A percentile compares a stretch with the other conserved stretches of the same genome.
Conservation (phyloP, 768 basidiomycete species). For the Rhizopogon roseolus region DNA sequence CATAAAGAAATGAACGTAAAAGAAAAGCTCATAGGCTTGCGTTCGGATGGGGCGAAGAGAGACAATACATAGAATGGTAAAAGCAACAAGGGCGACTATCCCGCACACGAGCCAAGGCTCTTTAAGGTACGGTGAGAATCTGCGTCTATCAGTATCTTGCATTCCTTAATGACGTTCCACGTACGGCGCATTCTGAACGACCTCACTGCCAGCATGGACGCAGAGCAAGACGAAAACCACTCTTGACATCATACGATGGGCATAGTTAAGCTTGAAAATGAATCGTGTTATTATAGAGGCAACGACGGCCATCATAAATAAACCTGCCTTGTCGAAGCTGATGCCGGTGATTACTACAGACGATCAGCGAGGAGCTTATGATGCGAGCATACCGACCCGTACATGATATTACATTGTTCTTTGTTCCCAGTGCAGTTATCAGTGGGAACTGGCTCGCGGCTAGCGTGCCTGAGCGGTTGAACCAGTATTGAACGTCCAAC, state of each 20-base stretch:
- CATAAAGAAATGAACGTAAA: slow-evolving; percentile 39
- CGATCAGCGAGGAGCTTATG: background rate
- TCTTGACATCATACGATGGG: slow-evolving; percentile 43
- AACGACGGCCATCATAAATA: slow-evolving; percentile 3
- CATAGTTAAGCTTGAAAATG: slow-evolving; percentile 23
- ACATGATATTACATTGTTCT: slow-evolving; percentile 52
- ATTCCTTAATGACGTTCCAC: background rate
- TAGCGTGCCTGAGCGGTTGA: slow-evolving; percentile 37
- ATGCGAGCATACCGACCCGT: slow-evolving; percentile 8
- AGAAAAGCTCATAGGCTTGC: slow-evolving; percentile 43
- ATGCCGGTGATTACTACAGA: slow-evolving; percentile 46
- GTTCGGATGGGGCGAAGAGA: slow-evolving; percentile 44
- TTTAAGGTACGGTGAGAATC: slow-evolving; percentile 5
- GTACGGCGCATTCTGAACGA: slow-evolving; percentile 10
- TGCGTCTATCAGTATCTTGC: background rate
- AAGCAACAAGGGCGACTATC: slow-evolving; percentile 28
- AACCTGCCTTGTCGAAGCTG: slow-evolving; percentile 40
- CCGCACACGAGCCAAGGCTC: slow-evolving; percentile 20
- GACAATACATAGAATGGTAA: slow-evolving; percentile 37
- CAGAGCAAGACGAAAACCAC: slow-evolving; percentile 39
- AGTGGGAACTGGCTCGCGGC: slow-evolving; percentile 47
- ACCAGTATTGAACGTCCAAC: slow-evolving; percentile 16
- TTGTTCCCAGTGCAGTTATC: slow-evolving; percentile 52
- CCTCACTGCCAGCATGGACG: slow-evolving; percentile 42
- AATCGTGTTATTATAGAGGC: background rate